Evolutionary conservation across 2,329 filamentous ascomycete genomes (phyloP).

Genomic region (Pezicula radicicola): DNA sequence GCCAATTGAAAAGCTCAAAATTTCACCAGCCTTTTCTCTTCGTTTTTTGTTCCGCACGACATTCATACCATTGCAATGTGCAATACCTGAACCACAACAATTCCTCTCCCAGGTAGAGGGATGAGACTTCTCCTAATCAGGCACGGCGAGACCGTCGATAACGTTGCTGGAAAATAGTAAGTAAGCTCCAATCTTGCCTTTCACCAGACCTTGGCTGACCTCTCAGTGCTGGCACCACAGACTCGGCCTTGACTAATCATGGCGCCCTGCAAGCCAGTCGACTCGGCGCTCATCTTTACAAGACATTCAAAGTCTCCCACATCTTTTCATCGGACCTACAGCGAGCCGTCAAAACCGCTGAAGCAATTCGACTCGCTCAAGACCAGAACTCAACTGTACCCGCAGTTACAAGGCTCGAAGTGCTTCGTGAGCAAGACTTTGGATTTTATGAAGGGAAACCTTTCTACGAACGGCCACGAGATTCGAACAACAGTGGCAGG

Average conservation of each 20-base stretch:
- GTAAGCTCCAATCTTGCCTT: constrained; percentile 39
- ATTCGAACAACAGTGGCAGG: constrained; percentile 28
- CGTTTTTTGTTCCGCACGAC: constrained; percentile 1
- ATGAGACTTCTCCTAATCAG: constrained; percentile 75
- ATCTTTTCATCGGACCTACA: constrained; percentile 80
- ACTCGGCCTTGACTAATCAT: constrained; percentile 79
- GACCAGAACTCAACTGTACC: constrained; percentile 4
- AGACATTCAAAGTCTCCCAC: constrained; percentile 58
- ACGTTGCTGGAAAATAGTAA: constrained; percentile 75
- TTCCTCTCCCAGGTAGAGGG: constrained; percentile 20
- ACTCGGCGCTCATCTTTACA: constrained; percentile 64
- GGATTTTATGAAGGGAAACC: constrained; percentile 66
- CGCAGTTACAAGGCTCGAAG: constrained; percentile 23
- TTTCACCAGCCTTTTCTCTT: background rate
- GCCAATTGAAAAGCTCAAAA: background rate
- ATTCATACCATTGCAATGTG: constrained; percentile 17
- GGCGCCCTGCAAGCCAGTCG: constrained; percentile 75
- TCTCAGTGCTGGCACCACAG: constrained; percentile 70
- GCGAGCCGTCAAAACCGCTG: constrained; percentile 70
- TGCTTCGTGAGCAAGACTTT: constrained; percentile 72
- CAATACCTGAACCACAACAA: constrained; percentile 14
- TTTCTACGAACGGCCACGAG: constrained; percentile 40
- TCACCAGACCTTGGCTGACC: constrained; percentile 9
- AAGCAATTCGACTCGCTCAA: constrained; percentile 60
- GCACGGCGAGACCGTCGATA: constrained; percentile 89